Percentiles rank a stretch among this genome's conserved stretches.
Conservation (phyloP, 345 rosid genomes). For the Populus deltoides region DNA sequence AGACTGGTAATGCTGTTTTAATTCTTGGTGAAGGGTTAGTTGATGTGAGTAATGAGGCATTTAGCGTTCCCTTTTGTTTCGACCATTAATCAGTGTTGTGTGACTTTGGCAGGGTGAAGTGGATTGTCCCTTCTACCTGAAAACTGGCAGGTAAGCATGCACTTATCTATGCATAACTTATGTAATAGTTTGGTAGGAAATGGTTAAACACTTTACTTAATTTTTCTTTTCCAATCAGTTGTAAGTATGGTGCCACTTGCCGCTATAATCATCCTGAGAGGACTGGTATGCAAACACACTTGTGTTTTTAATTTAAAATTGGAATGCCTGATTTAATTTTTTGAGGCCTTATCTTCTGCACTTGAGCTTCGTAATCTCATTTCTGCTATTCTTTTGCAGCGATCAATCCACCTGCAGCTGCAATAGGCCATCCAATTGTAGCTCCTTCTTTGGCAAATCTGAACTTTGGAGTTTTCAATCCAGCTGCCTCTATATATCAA, state of each 20-base stretch:
- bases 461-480: slow-evolving; percentile 47
- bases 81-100: background rate
- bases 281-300: slow-evolving; percentile 46
- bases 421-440: slow-evolving; percentile 44
- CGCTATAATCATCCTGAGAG: slow-evolving; percentile 97
- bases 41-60: slow-evolving; percentile 1
- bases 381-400: slow-evolving; percentile 46
- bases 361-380: background rate
- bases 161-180: background rate
- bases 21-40: background rate
- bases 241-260: slow-evolving; percentile 91
- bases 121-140: slow-evolving; percentile 91
- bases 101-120: slow-evolving; percentile 68
- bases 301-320: background rate
- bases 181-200: background rate
- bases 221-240: slow-evolving; percentile 40
- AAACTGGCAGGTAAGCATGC: slow-evolving; percentile 79
- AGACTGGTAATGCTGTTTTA: slow-evolving; percentile 49
- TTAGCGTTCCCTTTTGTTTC: background rate
- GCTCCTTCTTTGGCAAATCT: slow-evolving; percentile 45
- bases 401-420: slow-evolving; percentile 59
- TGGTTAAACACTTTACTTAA: slow-evolving; percentile 4
- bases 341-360: background rate
- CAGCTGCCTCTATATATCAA: slow-evolving; percentile 69
- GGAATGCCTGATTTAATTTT: background rate